These are phyloP conservation scores for Vigna hirtella DNA, from an alignment of 306 rosid genomes.

Conservation along the genomic window DNA sequence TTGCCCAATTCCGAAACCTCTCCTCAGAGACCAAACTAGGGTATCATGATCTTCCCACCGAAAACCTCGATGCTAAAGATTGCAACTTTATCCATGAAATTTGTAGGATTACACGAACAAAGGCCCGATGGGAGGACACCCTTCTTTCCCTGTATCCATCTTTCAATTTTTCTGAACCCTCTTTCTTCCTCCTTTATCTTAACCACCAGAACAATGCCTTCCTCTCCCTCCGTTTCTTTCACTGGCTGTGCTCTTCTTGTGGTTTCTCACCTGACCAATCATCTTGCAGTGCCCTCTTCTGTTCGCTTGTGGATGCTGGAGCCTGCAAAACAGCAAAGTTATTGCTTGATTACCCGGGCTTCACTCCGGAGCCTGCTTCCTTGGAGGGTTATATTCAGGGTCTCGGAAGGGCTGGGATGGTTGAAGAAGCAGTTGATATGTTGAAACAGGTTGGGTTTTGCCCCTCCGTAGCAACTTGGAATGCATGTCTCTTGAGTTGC, in stretches of 20 bases:
- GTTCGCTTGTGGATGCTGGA: conserved; percentile 64
- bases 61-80: conserved; percentile 20
- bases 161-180: conserved; percentile 63
- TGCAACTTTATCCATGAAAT: conserved; percentile 52
- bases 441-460: conserved; percentile 58
- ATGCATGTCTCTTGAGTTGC: conserved; percentile 59
- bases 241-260: conserved; percentile 63
- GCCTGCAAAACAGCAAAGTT: conserved; percentile 62
- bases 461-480: conserved; percentile 66
- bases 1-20: conserved; percentile 54
- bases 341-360: conserved; percentile 55
- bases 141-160: conserved; percentile 68
- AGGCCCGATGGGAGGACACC: conserved; percentile 75
- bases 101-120: conserved; percentile 62
- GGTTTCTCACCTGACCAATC: conserved; percentile 58
- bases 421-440: conserved; percentile 63
- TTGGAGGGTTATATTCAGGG: conserved; percentile 63
- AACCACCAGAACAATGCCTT: conserved; percentile 64
- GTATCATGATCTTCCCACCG: conserved; percentile 10
- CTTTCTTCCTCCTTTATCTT: conserved; percentile 55
- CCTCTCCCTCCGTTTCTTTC: conserved; percentile 75
- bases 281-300: conserved; percentile 59
- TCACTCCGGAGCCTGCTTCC: conserved; percentile 56
- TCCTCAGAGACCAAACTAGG: conserved; percentile 48
- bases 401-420: conserved; percentile 61